These are phyloP conservation scores for Aspergillus calidoustus DNA, from an alignment of 2,329 filamentous ascomycete species.

Conservation along the genomic window DNA sequence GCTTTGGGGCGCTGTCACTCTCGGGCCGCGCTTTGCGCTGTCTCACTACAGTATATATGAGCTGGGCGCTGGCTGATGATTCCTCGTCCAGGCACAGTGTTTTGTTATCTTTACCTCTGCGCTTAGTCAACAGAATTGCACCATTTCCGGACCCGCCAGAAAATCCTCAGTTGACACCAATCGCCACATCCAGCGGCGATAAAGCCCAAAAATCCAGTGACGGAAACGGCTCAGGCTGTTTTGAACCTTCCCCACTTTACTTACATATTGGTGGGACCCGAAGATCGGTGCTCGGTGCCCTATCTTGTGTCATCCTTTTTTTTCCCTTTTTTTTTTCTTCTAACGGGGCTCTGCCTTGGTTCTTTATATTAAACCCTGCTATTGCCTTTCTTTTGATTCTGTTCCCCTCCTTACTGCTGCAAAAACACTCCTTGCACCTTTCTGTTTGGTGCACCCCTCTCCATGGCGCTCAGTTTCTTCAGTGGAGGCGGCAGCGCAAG, in stretches of 20 bases:
- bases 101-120: conserved; percentile 12
- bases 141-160: conserved; percentile 18
- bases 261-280: conserved; percentile 37
- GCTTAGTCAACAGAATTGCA: conserved; percentile 30
- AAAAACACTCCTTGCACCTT: neutral
- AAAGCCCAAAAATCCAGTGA: conserved; percentile 22
- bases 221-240: conserved; percentile 35
- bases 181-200: conserved; percentile 12
- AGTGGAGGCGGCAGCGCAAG: conserved; percentile 47
- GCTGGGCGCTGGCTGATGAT: neutral
- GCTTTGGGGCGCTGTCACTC: neutral
- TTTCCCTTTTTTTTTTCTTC: conserved; percentile 15
- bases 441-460: conserved; percentile 3
- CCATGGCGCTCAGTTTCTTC: conserved; percentile 54
- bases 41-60: neutral
- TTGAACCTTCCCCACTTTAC: conserved; percentile 17
- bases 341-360: conserved; percentile 16
- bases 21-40: conserved; percentile 7
- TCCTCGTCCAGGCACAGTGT: neutral
- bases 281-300: conserved; percentile 41
- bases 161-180: conserved; percentile 1
- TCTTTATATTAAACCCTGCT: conserved; percentile 12
- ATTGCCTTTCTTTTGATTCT: conserved; percentile 1
- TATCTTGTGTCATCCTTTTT: conserved; percentile 28
- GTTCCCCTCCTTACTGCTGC: conserved; percentile 3